Percentiles rank a stretch among this genome's conserved stretches.
These are phyloP conservation scores for Talaromyces rugulosus DNA, from an alignment of 2,329 filamentous ascomycete species.

Conservation along the genomic window DNA sequence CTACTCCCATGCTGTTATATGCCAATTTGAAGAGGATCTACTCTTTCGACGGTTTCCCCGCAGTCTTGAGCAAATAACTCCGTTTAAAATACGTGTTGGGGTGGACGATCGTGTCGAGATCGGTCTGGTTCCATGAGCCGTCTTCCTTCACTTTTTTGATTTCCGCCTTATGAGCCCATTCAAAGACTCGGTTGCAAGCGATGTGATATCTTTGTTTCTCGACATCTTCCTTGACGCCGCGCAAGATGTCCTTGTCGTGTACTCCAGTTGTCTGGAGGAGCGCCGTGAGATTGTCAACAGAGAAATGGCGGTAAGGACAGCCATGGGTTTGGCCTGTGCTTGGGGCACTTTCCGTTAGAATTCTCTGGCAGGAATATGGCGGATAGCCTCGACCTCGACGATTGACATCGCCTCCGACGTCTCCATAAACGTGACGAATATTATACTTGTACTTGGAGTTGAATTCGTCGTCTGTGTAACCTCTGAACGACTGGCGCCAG, in stretches of 20 bases:
- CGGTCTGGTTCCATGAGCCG: slow-evolving; percentile 64
- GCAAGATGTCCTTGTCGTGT: slow-evolving; percentile 69
- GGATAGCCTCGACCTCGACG: slow-evolving; percentile 82
- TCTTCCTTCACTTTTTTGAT: slow-evolving; percentile 74
- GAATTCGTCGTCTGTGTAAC: slow-evolving; percentile 88
- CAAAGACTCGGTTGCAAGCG: slow-evolving; percentile 94
- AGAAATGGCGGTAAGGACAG: slow-evolving; percentile 95
- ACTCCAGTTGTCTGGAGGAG: slow-evolving; percentile 77
- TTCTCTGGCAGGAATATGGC: slow-evolving; percentile 91
- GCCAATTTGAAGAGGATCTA: neutral
- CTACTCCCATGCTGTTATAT: neutral
- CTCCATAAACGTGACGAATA: slow-evolving; percentile 88
- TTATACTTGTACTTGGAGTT: slow-evolving; percentile 99
- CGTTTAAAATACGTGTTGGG: slow-evolving; percentile 98
- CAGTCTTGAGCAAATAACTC: slow-evolving; percentile 81
- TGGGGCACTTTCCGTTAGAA: slow-evolving; percentile 82
- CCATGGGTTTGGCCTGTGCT: slow-evolving; percentile 86
- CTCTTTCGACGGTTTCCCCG: slow-evolving; percentile 52
- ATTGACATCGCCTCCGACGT: slow-evolving; percentile 89
- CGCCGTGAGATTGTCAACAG: slow-evolving; percentile 73
- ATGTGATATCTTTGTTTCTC: slow-evolving; percentile 86
- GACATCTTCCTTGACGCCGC: slow-evolving; percentile 82
- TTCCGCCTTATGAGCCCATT: slow-evolving; percentile 74
- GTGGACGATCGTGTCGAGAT: slow-evolving; percentile 92
- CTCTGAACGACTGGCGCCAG: slow-evolving; percentile 82